These are phyloP conservation scores for Paraleonurus japonicus DNA, from an alignment of 257 asterid species.

Conservation along the genomic window DNA sequence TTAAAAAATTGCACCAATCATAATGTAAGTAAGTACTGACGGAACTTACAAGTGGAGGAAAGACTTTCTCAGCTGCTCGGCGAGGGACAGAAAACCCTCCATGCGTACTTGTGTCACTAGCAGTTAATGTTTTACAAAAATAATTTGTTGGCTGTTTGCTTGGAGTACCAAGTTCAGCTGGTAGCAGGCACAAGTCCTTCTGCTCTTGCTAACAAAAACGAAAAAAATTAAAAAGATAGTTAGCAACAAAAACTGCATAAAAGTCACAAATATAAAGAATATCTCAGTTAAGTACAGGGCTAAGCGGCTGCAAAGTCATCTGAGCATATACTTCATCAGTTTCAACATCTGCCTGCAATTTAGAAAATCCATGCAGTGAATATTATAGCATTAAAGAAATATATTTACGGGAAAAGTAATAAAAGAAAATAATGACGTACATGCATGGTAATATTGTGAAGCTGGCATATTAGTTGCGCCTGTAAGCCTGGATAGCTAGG, in stretches of 20 bases:
- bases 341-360: constrained; percentile 78
- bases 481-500: constrained; percentile 81
- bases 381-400: background rate
- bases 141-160: constrained; percentile 85
- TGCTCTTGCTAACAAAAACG: constrained; percentile 67
- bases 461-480: constrained; percentile 82
- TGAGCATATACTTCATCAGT: constrained; percentile 92
- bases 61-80: constrained; percentile 90
- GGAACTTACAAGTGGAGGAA: constrained; percentile 76
- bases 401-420: background rate
- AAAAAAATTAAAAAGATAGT: constrained; percentile 10
- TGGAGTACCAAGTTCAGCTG: constrained; percentile 72
- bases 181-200: constrained; percentile 66
- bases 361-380: constrained; percentile 13
- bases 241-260: constrained; percentile 13
- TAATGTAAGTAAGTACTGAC: constrained; percentile 6
- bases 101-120: constrained; percentile 88
- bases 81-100: constrained; percentile 95
- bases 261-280: background rate
- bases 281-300: constrained; percentile 42
- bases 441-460: constrained; percentile 89
- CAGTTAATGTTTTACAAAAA: constrained; percentile 82
- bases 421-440: constrained; percentile 34
- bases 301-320: constrained; percentile 85
- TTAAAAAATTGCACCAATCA: background rate